Conservation (phyloP, 257 asterid genomes). For the Cruciata laevipes region DNA sequence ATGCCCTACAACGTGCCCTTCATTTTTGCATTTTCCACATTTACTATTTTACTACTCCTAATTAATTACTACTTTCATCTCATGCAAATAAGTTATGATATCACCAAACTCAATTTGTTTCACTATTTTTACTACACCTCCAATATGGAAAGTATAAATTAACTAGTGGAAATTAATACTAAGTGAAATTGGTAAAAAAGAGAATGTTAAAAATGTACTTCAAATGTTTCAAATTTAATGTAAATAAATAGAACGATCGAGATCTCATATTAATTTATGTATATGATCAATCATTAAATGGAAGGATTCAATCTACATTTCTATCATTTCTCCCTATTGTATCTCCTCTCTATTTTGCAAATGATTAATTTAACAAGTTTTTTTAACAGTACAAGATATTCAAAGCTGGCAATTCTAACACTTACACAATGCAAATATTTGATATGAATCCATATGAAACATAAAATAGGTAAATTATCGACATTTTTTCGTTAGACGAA, state of each 20-base stretch:
- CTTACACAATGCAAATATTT: too few relatives aligned
- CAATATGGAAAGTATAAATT: too few relatives aligned
- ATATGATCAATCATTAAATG: neutral
- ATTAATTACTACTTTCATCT: neutral
- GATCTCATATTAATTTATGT: neutral
- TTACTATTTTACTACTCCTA: neutral
- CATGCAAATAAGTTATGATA: neutral
- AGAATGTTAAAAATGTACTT: too few relatives aligned
- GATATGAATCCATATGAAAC: too few relatives aligned
- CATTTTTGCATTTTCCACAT: neutral
- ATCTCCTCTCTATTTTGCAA: neutral
- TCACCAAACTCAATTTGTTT: neutral
- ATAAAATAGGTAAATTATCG: too few relatives aligned
- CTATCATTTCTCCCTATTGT: neutral
- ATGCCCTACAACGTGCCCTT: conserved; percentile 1
- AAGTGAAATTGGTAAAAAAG: neutral
- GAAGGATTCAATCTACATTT: neutral
- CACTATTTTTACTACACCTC: too few relatives aligned
- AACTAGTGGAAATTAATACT: too few relatives aligned
- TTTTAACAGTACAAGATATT: neutral
- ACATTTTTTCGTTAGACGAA: too few relatives aligned
- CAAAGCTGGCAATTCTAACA: too few relatives aligned
- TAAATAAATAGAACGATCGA: too few relatives aligned
- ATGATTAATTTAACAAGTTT: neutral
- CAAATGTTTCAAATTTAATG: neutral